Conservation (phyloP, 331 rosid genomes). For the Acacia concinna region DNA sequence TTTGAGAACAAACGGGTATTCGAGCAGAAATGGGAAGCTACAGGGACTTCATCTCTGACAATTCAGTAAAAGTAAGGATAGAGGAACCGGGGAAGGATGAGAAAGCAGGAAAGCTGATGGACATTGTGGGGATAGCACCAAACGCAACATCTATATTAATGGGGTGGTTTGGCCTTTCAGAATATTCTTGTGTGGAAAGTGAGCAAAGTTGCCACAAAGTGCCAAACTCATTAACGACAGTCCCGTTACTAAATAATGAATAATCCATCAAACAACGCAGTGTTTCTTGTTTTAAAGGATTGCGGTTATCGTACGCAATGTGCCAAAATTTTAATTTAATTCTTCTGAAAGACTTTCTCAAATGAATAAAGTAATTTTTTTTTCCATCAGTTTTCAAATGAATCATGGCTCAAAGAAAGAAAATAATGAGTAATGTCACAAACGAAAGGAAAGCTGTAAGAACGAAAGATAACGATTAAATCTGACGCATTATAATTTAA, state of each 20-base stretch:
- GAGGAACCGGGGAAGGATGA: not conserved
- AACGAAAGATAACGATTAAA: not conserved
- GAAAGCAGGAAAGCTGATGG: not conserved
- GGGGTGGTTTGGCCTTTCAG: not conserved
- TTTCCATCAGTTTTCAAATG: not conserved
- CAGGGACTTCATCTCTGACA: not conserved
- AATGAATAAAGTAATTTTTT: not conserved
- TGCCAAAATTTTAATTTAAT: not conserved
- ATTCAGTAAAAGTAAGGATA: too few relatives aligned
- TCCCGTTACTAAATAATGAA: not conserved
- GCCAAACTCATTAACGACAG: constrained; percentile 12
- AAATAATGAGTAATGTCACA: not conserved
- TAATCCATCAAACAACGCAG: not conserved
- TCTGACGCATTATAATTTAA: not conserved
- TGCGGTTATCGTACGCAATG: not conserved
- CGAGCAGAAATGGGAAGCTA: not conserved
- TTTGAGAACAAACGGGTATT: not conserved
- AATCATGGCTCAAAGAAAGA: not conserved
- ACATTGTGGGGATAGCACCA: constrained; percentile 18
- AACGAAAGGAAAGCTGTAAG: not conserved
- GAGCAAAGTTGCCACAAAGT: constrained; percentile 23
- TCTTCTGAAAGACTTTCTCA: not conserved
- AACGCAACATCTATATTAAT: not conserved
- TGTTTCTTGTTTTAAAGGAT: not conserved
- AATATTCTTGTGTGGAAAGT: constrained; percentile 43